Percentiles rank a stretch among this genome's conserved stretches.
Conservation (phyloP, 2,329 filamentous ascomycete species). For the Aspergillus felis region DNA sequence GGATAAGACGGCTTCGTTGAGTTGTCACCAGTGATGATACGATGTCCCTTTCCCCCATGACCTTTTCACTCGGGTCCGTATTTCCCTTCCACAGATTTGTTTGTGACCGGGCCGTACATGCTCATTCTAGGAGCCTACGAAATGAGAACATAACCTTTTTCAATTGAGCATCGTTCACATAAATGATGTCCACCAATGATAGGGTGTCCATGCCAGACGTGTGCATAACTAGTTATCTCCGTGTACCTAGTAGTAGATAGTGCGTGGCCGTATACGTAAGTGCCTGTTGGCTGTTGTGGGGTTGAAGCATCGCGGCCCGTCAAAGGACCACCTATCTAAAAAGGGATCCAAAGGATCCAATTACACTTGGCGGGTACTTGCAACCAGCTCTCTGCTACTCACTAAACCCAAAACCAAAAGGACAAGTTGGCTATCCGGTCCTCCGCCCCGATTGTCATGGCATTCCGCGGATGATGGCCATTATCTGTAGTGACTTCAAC, state of each 20-base stretch:
- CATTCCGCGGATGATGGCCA: conserved; percentile 8
- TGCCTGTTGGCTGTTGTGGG: background rate
- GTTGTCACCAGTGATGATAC: too few species aligned
- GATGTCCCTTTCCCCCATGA: too few species aligned
- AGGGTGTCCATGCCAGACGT: background rate
- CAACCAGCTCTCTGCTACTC: background rate
- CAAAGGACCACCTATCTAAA: conserved; percentile 1
- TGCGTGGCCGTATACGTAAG: background rate
- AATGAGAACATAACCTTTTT: too few species aligned
- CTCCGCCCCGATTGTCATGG: background rate
- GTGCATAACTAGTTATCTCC: background rate
- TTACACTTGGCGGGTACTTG: background rate
- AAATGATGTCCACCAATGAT: background rate
- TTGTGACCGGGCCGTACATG: too few species aligned
- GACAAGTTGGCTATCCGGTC: conserved; percentile 20
- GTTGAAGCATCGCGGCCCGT: conserved; percentile 1
- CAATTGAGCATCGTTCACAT: background rate
- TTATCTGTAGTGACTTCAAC: conserved; percentile 1
- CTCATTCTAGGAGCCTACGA: too few species aligned
- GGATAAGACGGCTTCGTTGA: too few species aligned
- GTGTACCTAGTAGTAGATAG: background rate
- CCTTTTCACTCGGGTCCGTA: too few species aligned
- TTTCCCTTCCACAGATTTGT: too few species aligned
- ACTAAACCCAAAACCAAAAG: conserved; percentile 9
- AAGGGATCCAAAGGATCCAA: background rate